Base-by-base conservation (phyloP, 1,139 yeast genomes). In the Hanseniaspora sp. region DNA sequence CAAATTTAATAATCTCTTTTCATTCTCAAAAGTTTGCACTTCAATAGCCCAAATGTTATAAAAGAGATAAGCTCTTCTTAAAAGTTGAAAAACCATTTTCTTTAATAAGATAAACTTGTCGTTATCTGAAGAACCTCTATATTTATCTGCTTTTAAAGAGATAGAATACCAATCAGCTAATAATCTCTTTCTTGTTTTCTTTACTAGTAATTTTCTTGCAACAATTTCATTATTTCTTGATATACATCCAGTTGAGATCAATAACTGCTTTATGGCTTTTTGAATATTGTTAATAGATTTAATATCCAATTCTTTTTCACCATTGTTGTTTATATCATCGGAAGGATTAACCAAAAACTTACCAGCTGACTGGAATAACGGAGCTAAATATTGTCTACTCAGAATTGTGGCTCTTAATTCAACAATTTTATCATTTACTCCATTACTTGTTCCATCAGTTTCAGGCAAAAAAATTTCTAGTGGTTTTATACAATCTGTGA, bases 121-220 rank as follows among this genome's bases (percentile, higher is more conserved):
- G 53, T 74, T 74, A 57, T 79, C 82, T 40, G 83, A 74, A 0
- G 95, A 82, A 53, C 86, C 82, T 63, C 83, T 81, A 64, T 81
- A 85, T 56, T 85, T 87, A 62, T 85, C 87, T 3, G 96, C 96
- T 61, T 85, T 83, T 9, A 84, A 78, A 77, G 90, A 88, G 46
- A 92, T 72, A 57, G 83, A 84, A 55, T 94, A 90, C 84, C 96
- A 85, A 64, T 90, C 96, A 0, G 95, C 90, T 46, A 92, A 76
- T 56, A 92, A 71, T 23, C 82, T 75, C 67, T 90, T 90, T 60
- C 98, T 76, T 57, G 84, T 75, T 60, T 79, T 82, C 54, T 94
- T 73, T 18, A 92, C 81, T 7, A 78, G 68, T 3, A 88, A 86
- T 48, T 82, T 76, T 57, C 78, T 75, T 58, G 82, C 79, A 5